phyloP scores from a whole-genome alignment of 352 stramenopile genomes.

The Plasmopara viticola region DNA sequence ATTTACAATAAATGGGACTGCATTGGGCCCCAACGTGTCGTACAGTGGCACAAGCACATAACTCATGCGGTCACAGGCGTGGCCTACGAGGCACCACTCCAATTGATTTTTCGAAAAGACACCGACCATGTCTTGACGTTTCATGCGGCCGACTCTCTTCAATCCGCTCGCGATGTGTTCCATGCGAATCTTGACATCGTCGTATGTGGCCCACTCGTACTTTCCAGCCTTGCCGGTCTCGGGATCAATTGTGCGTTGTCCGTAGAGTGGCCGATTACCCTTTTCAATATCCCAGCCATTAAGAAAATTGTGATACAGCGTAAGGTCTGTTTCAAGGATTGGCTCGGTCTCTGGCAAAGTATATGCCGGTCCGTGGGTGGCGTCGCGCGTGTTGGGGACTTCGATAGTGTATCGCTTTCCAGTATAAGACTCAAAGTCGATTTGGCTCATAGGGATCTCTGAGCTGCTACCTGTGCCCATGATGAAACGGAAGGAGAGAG shows the following conservation, averaged over 20 bases:
- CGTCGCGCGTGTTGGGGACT: constrained; percentile 23
- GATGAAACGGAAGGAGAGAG: background rate
- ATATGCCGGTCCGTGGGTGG: constrained; percentile 21
- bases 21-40: constrained; percentile 46
- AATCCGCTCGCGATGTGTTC: constrained; percentile 21
- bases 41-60: constrained; percentile 51
- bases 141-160: constrained; percentile 9
- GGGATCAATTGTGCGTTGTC: constrained; percentile 17
- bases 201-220: constrained; percentile 42
- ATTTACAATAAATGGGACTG: constrained; percentile 48
- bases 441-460: constrained; percentile 16
- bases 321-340: constrained; percentile 19
- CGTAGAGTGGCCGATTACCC: constrained; percentile 24
- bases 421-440: constrained; percentile 23
- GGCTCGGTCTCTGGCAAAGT: constrained; percentile 9
- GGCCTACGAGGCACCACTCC: constrained; percentile 36
- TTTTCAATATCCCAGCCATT: constrained; percentile 18
- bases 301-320: constrained; percentile 32
- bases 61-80: constrained; percentile 41
- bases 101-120: constrained; percentile 47
- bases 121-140: constrained; percentile 35
- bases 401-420: constrained; percentile 23
- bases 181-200: constrained; percentile 23
- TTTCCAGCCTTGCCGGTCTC: constrained; percentile 16
- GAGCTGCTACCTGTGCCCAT: constrained; percentile 23